phyloP scores from a whole-genome alignment of 1,139 yeast species.

The Yamadazyma buinensis region DNA sequence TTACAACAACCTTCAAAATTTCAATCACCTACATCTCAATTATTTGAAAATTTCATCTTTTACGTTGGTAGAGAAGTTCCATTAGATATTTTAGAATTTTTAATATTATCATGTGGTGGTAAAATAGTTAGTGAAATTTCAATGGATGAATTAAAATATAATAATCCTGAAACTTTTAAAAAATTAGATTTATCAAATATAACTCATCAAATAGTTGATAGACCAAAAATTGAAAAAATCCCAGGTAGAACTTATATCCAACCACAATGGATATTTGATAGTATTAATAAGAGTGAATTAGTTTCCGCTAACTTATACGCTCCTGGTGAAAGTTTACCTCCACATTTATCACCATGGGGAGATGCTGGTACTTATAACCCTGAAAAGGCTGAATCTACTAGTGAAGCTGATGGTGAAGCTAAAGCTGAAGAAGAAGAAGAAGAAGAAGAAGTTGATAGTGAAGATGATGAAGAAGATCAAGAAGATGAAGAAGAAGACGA shows the following conservation, averaged over 20 bases:
- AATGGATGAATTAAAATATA: constrained; percentile 62
- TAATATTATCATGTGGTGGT: constrained; percentile 87
- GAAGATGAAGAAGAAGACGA: constrained; percentile 47
- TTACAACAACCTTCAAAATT: constrained; percentile 75
- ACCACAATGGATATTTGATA: constrained; percentile 98
- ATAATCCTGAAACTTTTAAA: constrained; percentile 35
- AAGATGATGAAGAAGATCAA: constrained; percentile 45
- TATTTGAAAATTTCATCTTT: constrained; percentile 75
- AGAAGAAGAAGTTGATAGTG: constrained; percentile 44
- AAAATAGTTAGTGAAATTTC: constrained; percentile 82
- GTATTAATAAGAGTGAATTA: constrained; percentile 72
- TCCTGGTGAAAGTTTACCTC: constrained; percentile 94
- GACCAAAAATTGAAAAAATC: constrained; percentile 81
- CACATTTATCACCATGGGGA: constrained; percentile 99
- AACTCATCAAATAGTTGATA: constrained; percentile 92
- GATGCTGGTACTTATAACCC: constrained; percentile 92
- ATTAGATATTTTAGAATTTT: constrained; percentile 82
- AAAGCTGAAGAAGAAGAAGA: constrained; percentile 34
- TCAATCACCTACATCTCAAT: constrained; percentile 53
- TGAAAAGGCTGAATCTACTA: constrained; percentile 26
- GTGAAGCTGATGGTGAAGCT: constrained; percentile 22
- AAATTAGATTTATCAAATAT: constrained; percentile 62
- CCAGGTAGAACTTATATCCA: constrained; percentile 92
- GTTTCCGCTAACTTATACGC: constrained; percentile 78
- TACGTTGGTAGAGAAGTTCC: constrained; percentile 96